Evolutionary conservation across 1,284 basidiomycete species (phyloP), one percentile per base, ranked within the genome.

Genomic region (Melampsora larici-populina): DNA sequence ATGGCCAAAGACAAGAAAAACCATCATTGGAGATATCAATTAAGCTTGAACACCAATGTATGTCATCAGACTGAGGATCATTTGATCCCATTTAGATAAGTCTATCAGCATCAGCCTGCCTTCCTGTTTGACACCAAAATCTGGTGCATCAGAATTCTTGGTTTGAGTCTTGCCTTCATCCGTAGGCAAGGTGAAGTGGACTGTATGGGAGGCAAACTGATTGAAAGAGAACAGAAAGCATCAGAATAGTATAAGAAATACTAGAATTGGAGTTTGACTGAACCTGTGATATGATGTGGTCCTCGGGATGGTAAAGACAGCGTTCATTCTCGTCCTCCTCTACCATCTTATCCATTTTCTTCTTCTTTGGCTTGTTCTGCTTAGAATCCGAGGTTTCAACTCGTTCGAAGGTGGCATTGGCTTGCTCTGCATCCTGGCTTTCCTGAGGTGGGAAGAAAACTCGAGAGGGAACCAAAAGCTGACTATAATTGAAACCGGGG

Each of bases 261-360:
- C 2, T 58, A 58, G 6, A 58, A 29, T n/a, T 24, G 13, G 15
- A 60, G 31, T 1, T 18, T 3, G 33, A 77, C 67, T 70, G 40
- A 78, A 78, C 75, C 55, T 78, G 75, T 26, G 75, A 78, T 24
- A 78, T 70, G n/a, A 78, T 70, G 33, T 78, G 40, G 51, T 78
- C 75, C 29, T 78, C 75, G 46, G 75, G 75, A 62, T 78, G 75
- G 40, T 78, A 78, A 2, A 78, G 60, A 40, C 66, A 66, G 2
- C 62, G 17, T 68, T 76, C 48, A 51, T 66, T 40, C 43, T 73
- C 62, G 18, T 66, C 48, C 36, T 15, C 40, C 18, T 76, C 24
- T 33, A 36, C 15, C 46, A 60, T 15, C 24, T 55, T 21, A 18
- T 63, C 72, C 33, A 55, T n/a, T 60, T 69, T 76, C 21, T 26